Conservation (phyloP, 2,329 filamentous ascomycete genomes). For the Zymoseptoria pseudotritici region DNA sequence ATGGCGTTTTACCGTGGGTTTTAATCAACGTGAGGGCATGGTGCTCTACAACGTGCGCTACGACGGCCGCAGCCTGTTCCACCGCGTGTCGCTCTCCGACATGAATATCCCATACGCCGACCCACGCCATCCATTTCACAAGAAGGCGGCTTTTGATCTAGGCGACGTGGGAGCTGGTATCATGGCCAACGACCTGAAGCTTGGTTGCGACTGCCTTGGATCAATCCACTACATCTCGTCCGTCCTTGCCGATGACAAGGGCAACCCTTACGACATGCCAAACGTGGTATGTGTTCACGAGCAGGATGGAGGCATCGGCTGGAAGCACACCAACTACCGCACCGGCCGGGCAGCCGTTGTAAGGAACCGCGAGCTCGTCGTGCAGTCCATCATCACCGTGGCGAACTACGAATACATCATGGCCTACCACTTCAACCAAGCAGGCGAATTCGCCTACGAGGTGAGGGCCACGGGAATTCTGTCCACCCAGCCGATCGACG, state of each 20-base stretch:
- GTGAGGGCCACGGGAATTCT: constrained; percentile 62
- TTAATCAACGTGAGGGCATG: constrained; percentile 58
- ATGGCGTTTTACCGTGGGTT: constrained; percentile 55
- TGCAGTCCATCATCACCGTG: constrained; percentile 61
- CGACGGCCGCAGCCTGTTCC: constrained; percentile 54
- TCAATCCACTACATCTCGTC: constrained; percentile 61
- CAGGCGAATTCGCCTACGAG: constrained; percentile 59
- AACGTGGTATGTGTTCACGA: constrained; percentile 65
- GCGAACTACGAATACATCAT: constrained; percentile 69
- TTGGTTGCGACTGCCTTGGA: constrained; percentile 64
- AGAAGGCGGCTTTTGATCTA: constrained; percentile 63
- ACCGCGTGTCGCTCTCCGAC: constrained; percentile 58
- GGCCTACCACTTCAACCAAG: constrained; percentile 65
- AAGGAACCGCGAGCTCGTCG: constrained; percentile 57
- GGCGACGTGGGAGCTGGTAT: constrained; percentile 59
- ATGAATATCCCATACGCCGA: constrained; percentile 60
- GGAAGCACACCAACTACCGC: constrained; percentile 67
- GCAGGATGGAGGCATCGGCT: constrained; percentile 61
- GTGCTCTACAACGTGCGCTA: constrained; percentile 56
- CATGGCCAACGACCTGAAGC: constrained; percentile 61
- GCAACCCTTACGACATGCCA: constrained; percentile 50
- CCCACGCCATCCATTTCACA: constrained; percentile 59
- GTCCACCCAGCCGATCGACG: constrained; percentile 60
- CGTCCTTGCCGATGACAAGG: constrained; percentile 33
- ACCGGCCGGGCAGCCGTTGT: constrained; percentile 57